Base-by-base conservation (phyloP, 805 yeast genomes). In the Jamesozyma spencerorum region DNA sequence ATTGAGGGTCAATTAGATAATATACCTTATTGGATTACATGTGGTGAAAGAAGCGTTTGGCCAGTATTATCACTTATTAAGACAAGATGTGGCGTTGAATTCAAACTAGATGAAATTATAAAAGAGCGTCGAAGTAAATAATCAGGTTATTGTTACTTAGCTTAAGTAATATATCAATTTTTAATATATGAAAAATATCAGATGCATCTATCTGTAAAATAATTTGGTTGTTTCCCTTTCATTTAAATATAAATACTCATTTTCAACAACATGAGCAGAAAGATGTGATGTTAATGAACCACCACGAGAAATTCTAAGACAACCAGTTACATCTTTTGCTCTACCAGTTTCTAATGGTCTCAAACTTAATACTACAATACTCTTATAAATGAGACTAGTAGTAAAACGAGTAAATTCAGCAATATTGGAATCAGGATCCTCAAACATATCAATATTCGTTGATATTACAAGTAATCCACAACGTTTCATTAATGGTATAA, bases 31-130 rank as follows among this genome's bases (percentile, higher is more conserved):
- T 90, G 97, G 94, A 77, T 87, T 12, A 66, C 74, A 39, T 85
- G 88, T 26, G 98, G 98, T 4, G 97, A 90, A 59, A 69, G 82
- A 47, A 82, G 95, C 34, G 86, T 87, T 1, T 92, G 97, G 97
- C 94, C 95, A 1, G 74, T 85, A 38, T 69, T 85, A 45, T 85
- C 95, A 0, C 66, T 87, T 29, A 68, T 92, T 24, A 80, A 87
- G 77, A 82, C 95, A 1, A 68, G 98, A 36, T 85, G 96, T 53
- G 78, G 88, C 1, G 82, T 90, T 40, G 98, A 90, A 66, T 85
- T 82, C 62, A 82, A 87, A 19, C 67, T 90, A 41, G 95, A 88
- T 57, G 85, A 81, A 22, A 58, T 72, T 75, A 53, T 84, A 74
- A 59, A 59, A 47, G 53, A 60, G 40, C 56, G 63, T 44, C 55